These are phyloP conservation scores for Oryza longistaminata DNA, from an alignment of 176 grass and related monocot genomes.

Conservation along the genomic window DNA sequence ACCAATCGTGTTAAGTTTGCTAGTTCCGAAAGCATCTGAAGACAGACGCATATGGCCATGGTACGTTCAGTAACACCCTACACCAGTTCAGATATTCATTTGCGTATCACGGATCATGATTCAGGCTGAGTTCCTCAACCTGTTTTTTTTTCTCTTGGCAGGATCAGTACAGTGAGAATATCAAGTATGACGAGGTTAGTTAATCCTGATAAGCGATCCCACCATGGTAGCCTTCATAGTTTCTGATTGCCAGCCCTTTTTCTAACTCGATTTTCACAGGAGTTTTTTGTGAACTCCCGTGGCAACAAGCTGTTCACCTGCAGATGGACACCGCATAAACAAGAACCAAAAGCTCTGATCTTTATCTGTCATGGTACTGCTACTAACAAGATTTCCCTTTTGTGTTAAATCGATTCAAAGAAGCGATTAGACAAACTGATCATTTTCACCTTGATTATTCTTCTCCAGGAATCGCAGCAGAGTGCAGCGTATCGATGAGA, in stretches of 20 bases:
- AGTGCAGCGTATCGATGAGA: slow-evolving; percentile 73
- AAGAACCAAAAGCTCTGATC: slow-evolving; percentile 52
- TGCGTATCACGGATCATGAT: background rate
- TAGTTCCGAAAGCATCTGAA: background rate
- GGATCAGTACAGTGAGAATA: background rate
- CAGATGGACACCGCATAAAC: slow-evolving; percentile 43
- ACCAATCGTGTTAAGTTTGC: background rate
- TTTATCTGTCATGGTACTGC: slow-evolving; percentile 45
- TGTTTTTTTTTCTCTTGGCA: background rate
- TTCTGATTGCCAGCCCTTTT: background rate
- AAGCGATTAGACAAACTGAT: background rate
- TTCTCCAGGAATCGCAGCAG: slow-evolving; percentile 50
- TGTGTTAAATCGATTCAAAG: background rate
- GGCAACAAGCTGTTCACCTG: slow-evolving; percentile 59
- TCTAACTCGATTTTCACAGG: slow-evolving; percentile 33
- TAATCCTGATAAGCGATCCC: background rate
- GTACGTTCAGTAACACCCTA: slow-evolving; percentile 33
- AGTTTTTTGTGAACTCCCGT: slow-evolving; percentile 54
- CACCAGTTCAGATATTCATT: background rate
- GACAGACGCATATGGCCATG: slow-evolving; percentile 6
- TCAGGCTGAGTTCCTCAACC: background rate
- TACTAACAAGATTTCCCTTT: background rate
- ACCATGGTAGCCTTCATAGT: background rate
- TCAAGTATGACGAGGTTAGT: slow-evolving; percentile 45
- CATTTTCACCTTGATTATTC: background rate